Evolutionary conservation across 2,329 filamentous ascomycete genomes (phyloP).

Genomic region (Xylaria sp.): DNA sequence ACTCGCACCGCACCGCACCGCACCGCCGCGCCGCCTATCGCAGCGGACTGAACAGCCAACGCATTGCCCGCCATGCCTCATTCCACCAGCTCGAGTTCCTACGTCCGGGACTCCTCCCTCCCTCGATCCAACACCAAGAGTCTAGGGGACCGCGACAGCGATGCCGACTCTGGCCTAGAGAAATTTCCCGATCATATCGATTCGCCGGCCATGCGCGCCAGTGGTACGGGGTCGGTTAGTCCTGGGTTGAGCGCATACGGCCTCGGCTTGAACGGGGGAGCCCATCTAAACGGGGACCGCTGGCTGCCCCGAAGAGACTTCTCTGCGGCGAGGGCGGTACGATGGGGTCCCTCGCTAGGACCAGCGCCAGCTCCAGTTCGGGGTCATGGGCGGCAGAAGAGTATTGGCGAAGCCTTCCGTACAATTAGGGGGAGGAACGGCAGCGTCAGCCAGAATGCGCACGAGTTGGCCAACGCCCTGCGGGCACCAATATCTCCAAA

Average conservation of each 20-base stretch:
- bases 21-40: background rate
- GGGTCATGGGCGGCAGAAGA: constrained; percentile 67
- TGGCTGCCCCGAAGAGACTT: constrained; percentile 36
- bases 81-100: constrained; percentile 37
- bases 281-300: constrained; percentile 34
- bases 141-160: constrained; percentile 29
- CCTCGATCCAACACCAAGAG: constrained; percentile 34
- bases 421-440: constrained; percentile 79
- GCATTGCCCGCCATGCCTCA: constrained; percentile 36
- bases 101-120: constrained; percentile 36
- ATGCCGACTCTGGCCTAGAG: constrained; percentile 36
- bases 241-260: constrained; percentile 37
- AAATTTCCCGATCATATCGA: constrained; percentile 42
- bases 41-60: no score
- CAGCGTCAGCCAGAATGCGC: constrained; percentile 89
- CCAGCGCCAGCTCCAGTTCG: constrained; percentile 31
- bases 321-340: constrained; percentile 32
- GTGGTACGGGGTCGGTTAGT: constrained; percentile 31
- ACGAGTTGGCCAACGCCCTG: constrained; percentile 89
- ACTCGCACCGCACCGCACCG: constrained; percentile 16
- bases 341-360: constrained; percentile 33
- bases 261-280: constrained; percentile 35
- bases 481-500: constrained; percentile 86
- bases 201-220: constrained; percentile 36
- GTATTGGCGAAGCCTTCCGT: constrained; percentile 83